Conservation (phyloP, 306 rosid species). For the Cajanus cajan region DNA sequence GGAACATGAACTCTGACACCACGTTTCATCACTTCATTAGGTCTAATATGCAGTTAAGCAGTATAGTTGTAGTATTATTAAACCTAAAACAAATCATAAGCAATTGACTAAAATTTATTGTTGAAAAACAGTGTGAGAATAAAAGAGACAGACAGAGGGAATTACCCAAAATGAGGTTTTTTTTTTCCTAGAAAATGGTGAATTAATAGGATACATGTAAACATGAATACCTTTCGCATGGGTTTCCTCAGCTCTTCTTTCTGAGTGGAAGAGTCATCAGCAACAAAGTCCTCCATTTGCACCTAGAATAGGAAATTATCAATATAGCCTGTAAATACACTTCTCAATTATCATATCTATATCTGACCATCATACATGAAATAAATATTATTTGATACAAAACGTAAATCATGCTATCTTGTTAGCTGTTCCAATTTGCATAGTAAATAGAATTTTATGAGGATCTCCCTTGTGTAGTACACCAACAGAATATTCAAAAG, state of each 20-base stretch:
- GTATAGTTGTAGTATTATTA: constrained; percentile 45
- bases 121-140: neutral
- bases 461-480: neutral
- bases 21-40: constrained; percentile 66
- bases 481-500: neutral
- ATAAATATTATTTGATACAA: neutral
- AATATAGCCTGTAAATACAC: neutral
- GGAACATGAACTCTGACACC: constrained; percentile 66
- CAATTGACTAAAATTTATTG: constrained; percentile 5
- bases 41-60: constrained; percentile 71
- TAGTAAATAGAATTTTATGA: neutral
- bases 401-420: neutral
- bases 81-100: constrained; percentile 32
- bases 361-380: neutral
- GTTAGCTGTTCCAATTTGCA: neutral
- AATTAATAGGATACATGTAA: neutral
- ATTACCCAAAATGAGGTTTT: constrained; percentile 1
- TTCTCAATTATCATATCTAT: neutral
- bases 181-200: constrained; percentile 12
- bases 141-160: neutral
- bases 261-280: constrained; percentile 29
- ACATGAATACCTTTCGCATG: constrained; percentile 57
- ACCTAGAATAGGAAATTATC: constrained; percentile 50
- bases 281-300: constrained; percentile 46
- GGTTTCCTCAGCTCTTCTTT: constrained; percentile 42